A percentile compares a stretch with the other conserved stretches of the same genome.
These are phyloP conservation scores for Dioscorea alata DNA, from an alignment of 106 monocot species.

Conservation along the genomic window DNA sequence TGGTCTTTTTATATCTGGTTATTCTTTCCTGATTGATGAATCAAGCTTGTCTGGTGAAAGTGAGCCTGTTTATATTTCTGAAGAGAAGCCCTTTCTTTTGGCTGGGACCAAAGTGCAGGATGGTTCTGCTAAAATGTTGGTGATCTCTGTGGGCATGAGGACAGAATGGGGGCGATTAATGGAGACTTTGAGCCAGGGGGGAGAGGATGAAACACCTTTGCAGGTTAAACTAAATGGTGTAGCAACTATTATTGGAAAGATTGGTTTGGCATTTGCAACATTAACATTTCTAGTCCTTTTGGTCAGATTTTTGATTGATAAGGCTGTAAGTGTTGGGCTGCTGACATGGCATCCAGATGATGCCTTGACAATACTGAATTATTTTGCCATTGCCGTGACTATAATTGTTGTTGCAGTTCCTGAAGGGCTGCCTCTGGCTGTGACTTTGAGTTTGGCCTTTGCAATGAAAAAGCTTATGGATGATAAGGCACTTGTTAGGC, in stretches of 20 bases:
- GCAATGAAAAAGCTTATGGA: slow-evolving; percentile 97
- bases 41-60: slow-evolving; percentile 92
- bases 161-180: slow-evolving; percentile 93
- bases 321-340: slow-evolving; percentile 32
- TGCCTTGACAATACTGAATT: slow-evolving; percentile 64
- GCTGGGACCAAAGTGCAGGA: slow-evolving; percentile 96
- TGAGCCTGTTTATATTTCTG: slow-evolving; percentile 60
- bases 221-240: slow-evolving; percentile 98
- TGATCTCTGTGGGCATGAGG: slow-evolving; percentile 88
- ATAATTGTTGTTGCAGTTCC: slow-evolving; percentile 98
- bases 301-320: slow-evolving; percentile 45
- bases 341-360: slow-evolving; percentile 60
- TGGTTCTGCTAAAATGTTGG: slow-evolving; percentile 87
- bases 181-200: slow-evolving; percentile 84
- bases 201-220: slow-evolving; percentile 93
- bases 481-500: slow-evolving; percentile 82
- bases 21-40: slow-evolving; percentile 75
- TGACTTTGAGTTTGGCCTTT: slow-evolving; percentile 95
- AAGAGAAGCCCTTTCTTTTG: slow-evolving; percentile 75
- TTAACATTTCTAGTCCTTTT: slow-evolving; percentile 75
- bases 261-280: slow-evolving; percentile 75
- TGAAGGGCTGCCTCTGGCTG: slow-evolving; percentile 95
- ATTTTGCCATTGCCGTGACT: slow-evolving; percentile 83
- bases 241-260: slow-evolving; percentile 94
- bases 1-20: slow-evolving; percentile 82